phyloP scores from a whole-genome alignment of 306 rosid genomes.

The Argentina anserina region DNA sequence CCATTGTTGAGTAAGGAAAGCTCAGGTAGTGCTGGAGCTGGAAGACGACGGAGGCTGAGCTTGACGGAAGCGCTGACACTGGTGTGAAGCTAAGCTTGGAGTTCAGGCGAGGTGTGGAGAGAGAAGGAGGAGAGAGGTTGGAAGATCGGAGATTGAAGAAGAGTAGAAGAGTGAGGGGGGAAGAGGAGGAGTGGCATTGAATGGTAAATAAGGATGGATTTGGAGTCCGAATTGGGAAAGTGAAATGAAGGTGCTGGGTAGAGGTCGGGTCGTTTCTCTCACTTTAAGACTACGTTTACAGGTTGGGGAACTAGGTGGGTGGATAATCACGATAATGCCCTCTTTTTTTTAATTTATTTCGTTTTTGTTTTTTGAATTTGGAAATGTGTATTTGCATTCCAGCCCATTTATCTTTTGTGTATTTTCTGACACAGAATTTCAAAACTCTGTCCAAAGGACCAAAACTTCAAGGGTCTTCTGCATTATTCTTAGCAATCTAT shows the following conservation, averaged over 20 bases:
- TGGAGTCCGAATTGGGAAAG: constrained; percentile 44
- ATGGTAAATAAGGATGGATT: constrained; percentile 30
- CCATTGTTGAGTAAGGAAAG: constrained; percentile 30
- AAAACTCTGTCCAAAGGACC: too few relatives aligned
- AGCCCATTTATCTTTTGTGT: constrained; percentile 15
- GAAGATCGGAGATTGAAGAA: constrained; percentile 27
- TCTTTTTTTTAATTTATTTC: constrained; percentile 4
- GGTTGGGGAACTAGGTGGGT: constrained; percentile 31
- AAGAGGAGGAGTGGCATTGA: constrained; percentile 45
- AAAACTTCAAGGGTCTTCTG: too few relatives aligned
- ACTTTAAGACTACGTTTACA: constrained; percentile 49
- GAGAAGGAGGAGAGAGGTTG: neutral
- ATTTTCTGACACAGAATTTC: too few relatives aligned
- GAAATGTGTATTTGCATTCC: constrained; percentile 26
- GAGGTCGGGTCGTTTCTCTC: constrained; percentile 38
- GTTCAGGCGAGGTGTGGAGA: neutral
- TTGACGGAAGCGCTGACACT: constrained; percentile 16
- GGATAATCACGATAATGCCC: constrained; percentile 55
- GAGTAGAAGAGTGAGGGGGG: constrained; percentile 23
- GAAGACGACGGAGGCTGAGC: constrained; percentile 22
- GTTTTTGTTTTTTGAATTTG: constrained; percentile 45
- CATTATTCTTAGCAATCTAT: too few relatives aligned
- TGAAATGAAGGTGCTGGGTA: constrained; percentile 19
- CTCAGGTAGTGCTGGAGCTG: constrained; percentile 9
- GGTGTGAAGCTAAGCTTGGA: neutral